A percentile compares a stretch with the other conserved stretches of the same genome.
Conservation (phyloP, 306 rosid genomes). For the Acacia crassicarpa region DNA sequence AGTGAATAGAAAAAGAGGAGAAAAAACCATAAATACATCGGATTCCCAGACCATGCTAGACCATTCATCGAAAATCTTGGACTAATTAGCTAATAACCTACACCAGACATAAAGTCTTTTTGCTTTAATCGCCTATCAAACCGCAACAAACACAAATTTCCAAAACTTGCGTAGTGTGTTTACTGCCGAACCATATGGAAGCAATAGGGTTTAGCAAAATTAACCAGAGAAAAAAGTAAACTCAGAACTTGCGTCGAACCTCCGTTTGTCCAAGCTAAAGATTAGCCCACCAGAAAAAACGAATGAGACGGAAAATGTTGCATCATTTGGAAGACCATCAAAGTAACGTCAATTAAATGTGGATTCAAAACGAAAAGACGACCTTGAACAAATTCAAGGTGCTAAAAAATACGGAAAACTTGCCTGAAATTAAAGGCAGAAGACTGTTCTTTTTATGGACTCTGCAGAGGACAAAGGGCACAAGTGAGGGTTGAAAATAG, state of each 20-base stretch:
- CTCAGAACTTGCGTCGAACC: not conserved
- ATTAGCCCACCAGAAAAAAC: not conserved
- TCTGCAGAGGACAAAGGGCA: not conserved
- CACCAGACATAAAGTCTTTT: not conserved
- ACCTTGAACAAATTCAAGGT: not conserved
- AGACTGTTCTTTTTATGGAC: not conserved
- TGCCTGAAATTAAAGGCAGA: conserved; percentile 40
- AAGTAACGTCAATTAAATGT: not conserved
- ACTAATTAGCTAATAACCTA: not conserved
- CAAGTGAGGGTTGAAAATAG: conserved; percentile 24
- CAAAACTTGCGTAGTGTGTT: not conserved
- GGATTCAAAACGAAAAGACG: not conserved
- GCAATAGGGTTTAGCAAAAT: conserved; percentile 40
- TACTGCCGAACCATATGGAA: conserved; percentile 20
- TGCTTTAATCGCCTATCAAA: not conserved
- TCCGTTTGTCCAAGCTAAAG: not conserved
- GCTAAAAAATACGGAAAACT: conserved; percentile 7
- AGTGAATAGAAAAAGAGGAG: not conserved
- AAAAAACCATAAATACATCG: not conserved
- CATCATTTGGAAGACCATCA: conserved; percentile 5
- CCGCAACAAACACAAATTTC: not conserved
- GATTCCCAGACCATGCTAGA: not conserved
- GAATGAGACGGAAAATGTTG: not conserved
- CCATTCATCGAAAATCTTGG: not conserved
- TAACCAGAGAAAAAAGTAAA: not conserved